These are phyloP conservation scores for Acer campestre DNA, from an alignment of 345 rosid genomes.

Conservation along the genomic window DNA sequence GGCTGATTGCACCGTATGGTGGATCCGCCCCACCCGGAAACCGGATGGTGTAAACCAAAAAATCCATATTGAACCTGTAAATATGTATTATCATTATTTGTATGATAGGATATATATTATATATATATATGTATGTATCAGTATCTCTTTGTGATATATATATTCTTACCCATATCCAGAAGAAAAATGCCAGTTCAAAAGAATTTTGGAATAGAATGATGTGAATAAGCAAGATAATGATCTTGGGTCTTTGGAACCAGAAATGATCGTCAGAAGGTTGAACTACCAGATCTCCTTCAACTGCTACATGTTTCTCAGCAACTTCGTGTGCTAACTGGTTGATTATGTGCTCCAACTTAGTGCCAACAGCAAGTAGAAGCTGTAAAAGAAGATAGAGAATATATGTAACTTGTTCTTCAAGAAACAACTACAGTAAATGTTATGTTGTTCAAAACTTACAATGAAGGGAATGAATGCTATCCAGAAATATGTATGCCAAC, in stretches of 20 bases:
- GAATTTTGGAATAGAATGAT: slow-evolving; percentile 85
- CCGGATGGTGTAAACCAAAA: too few species aligned
- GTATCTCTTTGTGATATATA: too few species aligned
- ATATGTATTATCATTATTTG: neutral
- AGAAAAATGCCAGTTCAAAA: slow-evolving; percentile 81
- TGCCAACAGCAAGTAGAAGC: slow-evolving; percentile 79
- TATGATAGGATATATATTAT: too few species aligned
- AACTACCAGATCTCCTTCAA: slow-evolving; percentile 70
- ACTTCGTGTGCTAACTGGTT: slow-evolving; percentile 70
- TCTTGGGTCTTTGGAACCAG: slow-evolving; percentile 64
- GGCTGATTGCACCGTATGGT: too few species aligned
- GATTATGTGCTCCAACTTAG: slow-evolving; percentile 77
- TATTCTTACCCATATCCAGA: slow-evolving; percentile 66
- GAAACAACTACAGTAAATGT: neutral
- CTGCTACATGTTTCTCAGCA: slow-evolving; percentile 66
- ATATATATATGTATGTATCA: too few species aligned
- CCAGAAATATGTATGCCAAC: slow-evolving; percentile 83
- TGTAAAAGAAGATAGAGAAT: slow-evolving; percentile 21
- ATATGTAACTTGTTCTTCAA: neutral
- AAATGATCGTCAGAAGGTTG: slow-evolving; percentile 79
- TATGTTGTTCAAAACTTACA: slow-evolving; percentile 33
- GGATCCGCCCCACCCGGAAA: too few species aligned
- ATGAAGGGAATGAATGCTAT: slow-evolving; percentile 68
- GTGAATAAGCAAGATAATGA: slow-evolving; percentile 71
- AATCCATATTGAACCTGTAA: slow-evolving; percentile 66